Conservation (phyloP, 331 rosid genomes). For the Pyracantha coccinea region DNA sequence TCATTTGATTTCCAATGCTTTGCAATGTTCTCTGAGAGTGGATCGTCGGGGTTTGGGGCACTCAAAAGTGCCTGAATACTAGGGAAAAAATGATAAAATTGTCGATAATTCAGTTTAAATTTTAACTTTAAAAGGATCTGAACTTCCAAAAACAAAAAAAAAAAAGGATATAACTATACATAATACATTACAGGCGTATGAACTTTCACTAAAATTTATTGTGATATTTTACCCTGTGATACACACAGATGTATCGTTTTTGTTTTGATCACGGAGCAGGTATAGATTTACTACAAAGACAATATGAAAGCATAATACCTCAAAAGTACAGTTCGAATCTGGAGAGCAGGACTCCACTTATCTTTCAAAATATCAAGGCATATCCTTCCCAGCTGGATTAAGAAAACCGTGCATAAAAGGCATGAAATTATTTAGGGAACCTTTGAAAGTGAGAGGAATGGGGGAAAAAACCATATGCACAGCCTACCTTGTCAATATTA, state of each 20-base stretch:
- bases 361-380: constrained; percentile 97
- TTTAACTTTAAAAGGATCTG: background rate
- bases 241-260: background rate
- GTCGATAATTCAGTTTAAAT: background rate
- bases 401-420: constrained; percentile 7
- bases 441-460: background rate
- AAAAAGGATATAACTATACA: too few species aligned
- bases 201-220: background rate
- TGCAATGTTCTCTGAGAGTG: constrained; percentile 96
- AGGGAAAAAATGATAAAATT: constrained; percentile 8
- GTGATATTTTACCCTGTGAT: background rate
- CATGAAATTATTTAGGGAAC: background rate
- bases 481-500: constrained; percentile 82
- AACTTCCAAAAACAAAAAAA: too few species aligned
- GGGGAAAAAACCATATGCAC: background rate
- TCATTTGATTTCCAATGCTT: constrained; percentile 95
- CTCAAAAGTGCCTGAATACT: constrained; percentile 98
- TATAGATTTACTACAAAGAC: background rate
- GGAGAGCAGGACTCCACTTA: constrained; percentile 97
- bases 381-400: constrained; percentile 82
- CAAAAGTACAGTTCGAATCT: constrained; percentile 91
- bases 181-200: background rate
- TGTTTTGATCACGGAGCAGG: background rate
- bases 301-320: constrained; percentile 46
- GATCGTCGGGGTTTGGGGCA: constrained; percentile 99